Base-by-base conservation (phyloP, 352 stramenopile genomes). In the Globisporangium echinulatum region DNA sequence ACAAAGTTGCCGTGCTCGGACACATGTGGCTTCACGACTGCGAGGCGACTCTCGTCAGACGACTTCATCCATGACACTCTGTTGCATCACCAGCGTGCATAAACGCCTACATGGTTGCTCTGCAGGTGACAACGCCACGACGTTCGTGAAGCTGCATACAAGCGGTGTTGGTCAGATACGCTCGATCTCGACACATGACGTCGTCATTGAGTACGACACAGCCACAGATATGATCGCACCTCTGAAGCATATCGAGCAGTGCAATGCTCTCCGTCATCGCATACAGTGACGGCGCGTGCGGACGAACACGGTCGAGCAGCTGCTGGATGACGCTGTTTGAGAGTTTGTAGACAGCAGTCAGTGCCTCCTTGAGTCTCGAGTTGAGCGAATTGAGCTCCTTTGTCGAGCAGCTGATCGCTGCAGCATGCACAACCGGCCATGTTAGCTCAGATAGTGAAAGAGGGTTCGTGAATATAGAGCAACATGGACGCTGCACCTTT, bases 181-280 rank as follows among this genome's bases (percentile, higher is more conserved):
- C 25, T 33, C 25, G 25, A 33, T 33, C 25, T 33, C 25, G 25
- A 33, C 25, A 3, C 25, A 33, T 33, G 25, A 33, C 25, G 25
- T 33, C 25, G 25, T 33, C 25, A 33, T 33, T 3, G 3, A 33
- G 25, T 33, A 33, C 25, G 25, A 33, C 25, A 33, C 25, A 33
- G 25, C 25, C 25, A 33, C 25, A 33, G 25, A 33, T 33, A 2
- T 33, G 25, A 33, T 33, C 2, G 14, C 63, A 94, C 86, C 86
- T 94, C 25, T 96, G 68, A 9, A 97, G 71, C 87, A 98, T 96
- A 53, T 98, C 92, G 19, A 98, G 69, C 33, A 97, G 60, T n/a
- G 89, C 85, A 8, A 97, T 70, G 54, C 83, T 91, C 68, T 97
- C 90, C 39, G 90, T 77, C 74, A 95, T 92, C 13, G 79, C 73